Evolutionary conservation across 179 eudicot genomes (phyloP), one percentile per base, ranked within the genome.

Genomic region (Silene coronaria): DNA sequence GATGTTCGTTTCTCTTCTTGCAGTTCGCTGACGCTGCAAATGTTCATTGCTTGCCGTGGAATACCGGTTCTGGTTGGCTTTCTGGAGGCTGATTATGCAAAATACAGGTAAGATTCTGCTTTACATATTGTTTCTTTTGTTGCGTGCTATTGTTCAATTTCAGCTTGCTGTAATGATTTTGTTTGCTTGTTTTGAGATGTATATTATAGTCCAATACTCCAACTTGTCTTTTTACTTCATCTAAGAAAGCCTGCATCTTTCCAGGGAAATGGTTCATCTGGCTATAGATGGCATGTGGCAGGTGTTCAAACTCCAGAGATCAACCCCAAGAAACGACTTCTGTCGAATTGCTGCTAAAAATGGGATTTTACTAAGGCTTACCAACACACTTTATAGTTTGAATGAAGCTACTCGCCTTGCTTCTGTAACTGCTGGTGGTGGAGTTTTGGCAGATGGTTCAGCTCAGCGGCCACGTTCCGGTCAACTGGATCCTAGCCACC

Each of bases 211-310:
- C 30, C 30, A 38, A n/a, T n/a, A n/a, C n/a, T 72, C 65, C 30
- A 38, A 42, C 46, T 48, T 17, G 63, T 4, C 23, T 26, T 65
- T 73, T 27, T 66, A 24, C 69, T 26, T 45, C 19, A 46, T 76
- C 74, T 78, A 21, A 78, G 57, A 34, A 61, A 62, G 38, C 14
- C 71, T 74, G 59, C 55, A 70, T 79, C 69, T 77, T 45, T 82
- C 67, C 92, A 95, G 99, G 96, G 97, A 91, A 86, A 93, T 95
- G 99, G 97, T 95, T 81, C 99, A 95, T 87, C 87, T 95, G 76
- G 99, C 99, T 77, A 89, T 95, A 63, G 97, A 95, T 87, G 97
- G 97, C 81, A 91, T 95, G 93, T 93, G 97, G 97, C 96, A 95
- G 86, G 89, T 95, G 71, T 89, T 95, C 80, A 95, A 95, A 86